Base-by-base conservation (phyloP, 2,329 filamentous ascomycete genomes). In the Fusarium domesticum region DNA sequence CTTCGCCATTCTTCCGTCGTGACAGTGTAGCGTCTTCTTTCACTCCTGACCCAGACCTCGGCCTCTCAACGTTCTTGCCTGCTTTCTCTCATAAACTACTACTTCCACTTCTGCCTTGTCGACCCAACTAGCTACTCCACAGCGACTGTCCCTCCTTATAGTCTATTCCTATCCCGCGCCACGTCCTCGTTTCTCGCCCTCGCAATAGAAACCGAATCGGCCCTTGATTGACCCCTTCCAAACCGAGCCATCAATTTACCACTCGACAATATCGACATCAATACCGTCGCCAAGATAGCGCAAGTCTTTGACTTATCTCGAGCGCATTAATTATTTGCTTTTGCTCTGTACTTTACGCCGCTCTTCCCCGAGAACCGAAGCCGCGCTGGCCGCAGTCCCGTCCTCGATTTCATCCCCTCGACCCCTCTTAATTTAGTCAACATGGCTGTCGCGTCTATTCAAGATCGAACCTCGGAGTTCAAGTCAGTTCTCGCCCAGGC, bases 401-500 rank as follows among this genome's bases (percentile, higher is more conserved):
- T 49, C 51, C 46, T 56, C 54, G 34, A 48, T 42, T 28, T 43
- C 35, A 45, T 45, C 39, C 23, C 23, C 43, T 36, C 43, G 45
- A 46, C 44, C 46, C 45, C 43, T 47, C 44, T 43, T 50, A 51
- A 51, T 35, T 25, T 41, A 23, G 32, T 42, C 64, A 65, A 50
- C 39, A 85, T 85, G 81, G 80, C 80, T 45, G 76, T 82, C 63
- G 66, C 77, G 48, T 92, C 90, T 39, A 95, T 97, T 67, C 93
- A 98, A 75, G 93, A 98, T 74, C 89, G 93, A 64, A 98, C 93
- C 45, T 80, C 83, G 64, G 93, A 98, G 77, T 98, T 98, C 78
- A 86, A 85, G 66, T 87, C 90, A 53, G 95, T 97, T 62, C 81
- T 97, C 51, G 76, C 81, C 35, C 89, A 95, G 65, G 87, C 89